These are phyloP conservation scores for Amborella trichopoda DNA, from an alignment of 164 flowering plant species.

Conservation along the genomic window DNA sequence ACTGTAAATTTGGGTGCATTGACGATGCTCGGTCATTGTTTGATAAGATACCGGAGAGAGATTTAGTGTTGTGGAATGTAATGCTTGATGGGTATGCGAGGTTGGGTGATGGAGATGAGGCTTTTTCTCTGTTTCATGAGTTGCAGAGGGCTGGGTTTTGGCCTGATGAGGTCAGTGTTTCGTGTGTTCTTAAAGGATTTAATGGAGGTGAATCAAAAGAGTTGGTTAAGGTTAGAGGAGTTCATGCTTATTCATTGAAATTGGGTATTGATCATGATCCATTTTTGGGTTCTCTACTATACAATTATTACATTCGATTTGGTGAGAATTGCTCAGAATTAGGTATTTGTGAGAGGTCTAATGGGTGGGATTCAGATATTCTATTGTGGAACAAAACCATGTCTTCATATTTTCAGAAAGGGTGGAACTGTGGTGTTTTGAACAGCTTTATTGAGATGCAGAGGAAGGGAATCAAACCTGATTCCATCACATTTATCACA, in stretches of 20 bases:
- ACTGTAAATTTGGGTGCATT: slow-evolving; percentile 21
- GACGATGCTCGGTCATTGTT: slow-evolving; percentile 27
- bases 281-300: no score
- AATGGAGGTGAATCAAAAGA: slow-evolving; percentile 9
- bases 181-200: slow-evolving; percentile 18
- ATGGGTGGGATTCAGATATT: slow-evolving; percentile 12
- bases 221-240: slow-evolving; percentile 21
- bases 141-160: slow-evolving; percentile 31
- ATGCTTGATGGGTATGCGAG: slow-evolving; percentile 33
- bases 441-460: slow-evolving; percentile 27
- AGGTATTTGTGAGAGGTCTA: no score
- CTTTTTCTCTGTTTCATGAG: slow-evolving; percentile 17
- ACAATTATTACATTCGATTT: no score
- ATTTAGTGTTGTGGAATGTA: slow-evolving; percentile 46
- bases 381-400: slow-evolving; percentile 32
- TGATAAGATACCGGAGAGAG: slow-evolving; percentile 28
- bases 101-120: slow-evolving; percentile 19
- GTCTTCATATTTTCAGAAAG: slow-evolving; percentile 19
- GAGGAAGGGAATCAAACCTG: slow-evolving; percentile 16
- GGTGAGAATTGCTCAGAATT: no score
- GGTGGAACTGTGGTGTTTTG: slow-evolving; percentile 17
- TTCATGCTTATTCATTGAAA: slow-evolving; percentile 33
- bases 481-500: slow-evolving; percentile 28
- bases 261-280: slow-evolving; percentile 14
- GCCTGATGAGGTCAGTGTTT: slow-evolving; percentile 24